Evolutionary conservation across 345 rosid genomes (phyloP), one percentile per base, ranked within the genome.

Genomic region (Capsella bursapastoris): DNA sequence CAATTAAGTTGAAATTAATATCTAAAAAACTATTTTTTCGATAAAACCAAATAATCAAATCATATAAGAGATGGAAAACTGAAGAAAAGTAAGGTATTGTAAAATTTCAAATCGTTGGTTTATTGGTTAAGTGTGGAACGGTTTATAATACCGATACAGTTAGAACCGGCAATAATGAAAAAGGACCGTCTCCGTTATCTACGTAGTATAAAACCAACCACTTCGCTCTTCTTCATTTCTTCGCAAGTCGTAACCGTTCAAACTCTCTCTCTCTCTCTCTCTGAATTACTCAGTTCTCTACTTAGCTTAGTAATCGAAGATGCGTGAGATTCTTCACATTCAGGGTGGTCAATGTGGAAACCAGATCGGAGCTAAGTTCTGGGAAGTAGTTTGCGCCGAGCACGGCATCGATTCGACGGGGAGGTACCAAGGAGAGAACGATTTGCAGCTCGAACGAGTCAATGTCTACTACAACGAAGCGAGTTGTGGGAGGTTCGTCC

Each of bases 271-370:
- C 31, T n/a, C n/a, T n/a, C 6, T 18, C 31, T 48, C 50, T 65
- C 35, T n/a, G 56, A 29, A 3, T 1, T 48, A 27, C 7, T 1
- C 10, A 16, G 62, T 61, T 15, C 37, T 38, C 0, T 51, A 49
- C 56, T 27, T 4, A 45, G 45, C 71, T 57, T 22, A 62, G 2
- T 0, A 4, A 66, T 27, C 77, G 11, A 84, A 85, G 63, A 88
- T 88, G 93, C 88, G 93, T 61, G 93, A 88, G 74, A 88, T 88
- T 79, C 90, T 88, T 40, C 93, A 88, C 79, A 79, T 88, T 29
- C 93, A 88, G 56, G 93, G 90, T 2, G 93, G 93, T 43, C 93
- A 88, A 59, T 88, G 93, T 48, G 93, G 93, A 57, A 88, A 88
- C 87, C 93, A 88, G 81, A 88, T 88, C 78, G 92, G 90, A 0